Evolutionary conservation across 139 green algal species (phyloP), one percentile per base, ranked within the genome.

Genomic region (Chlorella vulgaris): DNA sequence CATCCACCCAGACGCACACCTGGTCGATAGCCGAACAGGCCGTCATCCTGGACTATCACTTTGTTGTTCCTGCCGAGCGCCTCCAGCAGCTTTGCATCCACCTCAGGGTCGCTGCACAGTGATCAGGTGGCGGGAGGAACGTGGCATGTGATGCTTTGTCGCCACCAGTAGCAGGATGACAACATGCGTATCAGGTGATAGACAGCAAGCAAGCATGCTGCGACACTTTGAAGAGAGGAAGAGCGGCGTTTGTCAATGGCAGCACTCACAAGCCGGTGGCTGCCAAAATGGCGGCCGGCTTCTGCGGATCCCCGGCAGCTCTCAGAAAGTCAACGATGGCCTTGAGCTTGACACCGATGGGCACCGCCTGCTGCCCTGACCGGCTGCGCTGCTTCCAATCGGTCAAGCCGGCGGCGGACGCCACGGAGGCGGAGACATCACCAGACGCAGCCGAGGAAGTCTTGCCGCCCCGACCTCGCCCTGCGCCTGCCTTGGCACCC

Each of bases 261-360:
- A n/a, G n/a, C 53, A 74, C 77, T 76, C 65, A 67, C 47, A 67
- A 83, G 65, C 42, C 61, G 42, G 76, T 82, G 61, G 42, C 62
- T 5, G 42, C 76, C 2, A 15, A 26, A 42, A 82, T 66, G 31
- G 31, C 51, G 3, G 29, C 10, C 4, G 40, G 39, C 24, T 19
- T 6, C 68, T 81, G 83, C 70, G 55, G 67, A 8, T 73, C 55
- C 8, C n/a, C 40, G 29, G 31, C 36, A 24, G 50, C 55, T 18
- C 76, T 67, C 60, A 87, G 24, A 24, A 71, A 84, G 53, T 87
- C 83, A 38, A 87, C 38, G 18, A 87, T 70, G 26, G 69, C 62
- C 35, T 87, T 84, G 28, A 74, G 61, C 39, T 73, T 62, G 55
- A 84, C 35, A 0, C 77, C 83, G n/a, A 84, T 38, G 36, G 83